Conservation (phyloP, 352 stramenopile genomes). For the Blastocystis sp. region DNA sequence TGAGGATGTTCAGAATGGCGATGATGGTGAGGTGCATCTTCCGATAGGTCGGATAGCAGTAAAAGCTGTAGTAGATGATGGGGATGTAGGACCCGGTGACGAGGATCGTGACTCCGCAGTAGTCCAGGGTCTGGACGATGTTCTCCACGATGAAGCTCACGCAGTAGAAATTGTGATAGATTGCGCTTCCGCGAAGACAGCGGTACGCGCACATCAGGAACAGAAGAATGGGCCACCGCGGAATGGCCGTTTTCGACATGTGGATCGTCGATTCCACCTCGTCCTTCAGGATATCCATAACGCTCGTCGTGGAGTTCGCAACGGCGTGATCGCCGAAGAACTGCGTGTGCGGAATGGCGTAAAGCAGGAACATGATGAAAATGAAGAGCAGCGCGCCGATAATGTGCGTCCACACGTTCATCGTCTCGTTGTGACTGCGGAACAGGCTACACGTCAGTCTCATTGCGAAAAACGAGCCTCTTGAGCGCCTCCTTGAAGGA, state of each 20-base stretch:
- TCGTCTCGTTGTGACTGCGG: conserved; percentile 58
- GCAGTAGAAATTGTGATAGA: conserved; percentile 66
- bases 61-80: conserved; percentile 69
- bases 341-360: conserved; percentile 52
- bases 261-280: conserved; percentile 41
- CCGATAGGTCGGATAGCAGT: conserved; percentile 49
- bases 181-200: conserved; percentile 53
- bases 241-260: not conserved
- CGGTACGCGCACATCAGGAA: conserved; percentile 45
- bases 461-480: conserved; percentile 3
- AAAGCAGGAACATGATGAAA: conserved; percentile 60
- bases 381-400: conserved; percentile 46
- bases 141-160: conserved; percentile 49
- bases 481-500: conserved; percentile 58
- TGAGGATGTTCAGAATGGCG: conserved; percentile 46
- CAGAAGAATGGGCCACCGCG: conserved; percentile 57
- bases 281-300: not conserved
- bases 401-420: conserved; percentile 68
- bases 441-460: conserved; percentile 36
- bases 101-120: conserved; percentile 67
- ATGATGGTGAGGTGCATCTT: conserved; percentile 62
- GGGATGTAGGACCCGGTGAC: conserved; percentile 65
- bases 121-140: conserved; percentile 65
- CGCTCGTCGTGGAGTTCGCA: not conserved
- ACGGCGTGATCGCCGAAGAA: conserved; percentile 12